Conservation (phyloP, 75 land plant species). For the Cupressus sempervirens region DNA sequence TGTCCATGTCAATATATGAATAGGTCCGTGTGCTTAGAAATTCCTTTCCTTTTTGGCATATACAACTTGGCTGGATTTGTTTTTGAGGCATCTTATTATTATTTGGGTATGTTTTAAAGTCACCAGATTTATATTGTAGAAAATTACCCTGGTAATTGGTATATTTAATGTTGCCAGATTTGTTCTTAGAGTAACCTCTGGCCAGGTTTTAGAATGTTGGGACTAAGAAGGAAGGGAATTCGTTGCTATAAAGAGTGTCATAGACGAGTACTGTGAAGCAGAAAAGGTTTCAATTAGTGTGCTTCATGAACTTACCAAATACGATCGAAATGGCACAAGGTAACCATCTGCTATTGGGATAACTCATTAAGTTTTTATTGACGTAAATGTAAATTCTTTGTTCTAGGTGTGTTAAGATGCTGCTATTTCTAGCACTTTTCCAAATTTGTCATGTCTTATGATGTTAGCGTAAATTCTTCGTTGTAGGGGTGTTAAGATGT, state of each 20-base stretch:
- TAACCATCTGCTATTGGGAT: constrained; percentile 16
- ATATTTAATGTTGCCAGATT: neutral
- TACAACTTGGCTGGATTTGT: neutral
- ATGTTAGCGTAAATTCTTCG: too few relatives aligned
- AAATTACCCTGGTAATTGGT: neutral
- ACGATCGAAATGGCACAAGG: constrained; percentile 67
- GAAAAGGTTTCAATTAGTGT: constrained; percentile 85
- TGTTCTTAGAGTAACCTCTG: constrained; percentile 78
- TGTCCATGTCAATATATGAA: neutral
- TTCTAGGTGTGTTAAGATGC: too few relatives aligned
- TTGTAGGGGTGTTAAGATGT: constrained; percentile 52
- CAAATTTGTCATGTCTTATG: neutral
- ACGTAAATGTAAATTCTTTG: too few relatives aligned
- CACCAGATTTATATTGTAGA: neutral
- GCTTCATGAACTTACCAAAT: constrained; percentile 56
- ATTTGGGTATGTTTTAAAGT: neutral
- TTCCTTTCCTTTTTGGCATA: neutral
- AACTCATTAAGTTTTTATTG: neutral
- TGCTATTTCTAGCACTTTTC: neutral
- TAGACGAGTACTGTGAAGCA: constrained; percentile 81
- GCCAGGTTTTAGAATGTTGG: constrained; percentile 93
- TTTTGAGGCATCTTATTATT: constrained; percentile 7
- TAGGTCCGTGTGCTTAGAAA: neutral
- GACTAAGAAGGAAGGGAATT: constrained; percentile 68
- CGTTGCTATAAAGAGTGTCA: constrained; percentile 85